Evolutionary conservation across 805 yeast genomes (phyloP).

Genomic region (Candida ficus): DNA sequence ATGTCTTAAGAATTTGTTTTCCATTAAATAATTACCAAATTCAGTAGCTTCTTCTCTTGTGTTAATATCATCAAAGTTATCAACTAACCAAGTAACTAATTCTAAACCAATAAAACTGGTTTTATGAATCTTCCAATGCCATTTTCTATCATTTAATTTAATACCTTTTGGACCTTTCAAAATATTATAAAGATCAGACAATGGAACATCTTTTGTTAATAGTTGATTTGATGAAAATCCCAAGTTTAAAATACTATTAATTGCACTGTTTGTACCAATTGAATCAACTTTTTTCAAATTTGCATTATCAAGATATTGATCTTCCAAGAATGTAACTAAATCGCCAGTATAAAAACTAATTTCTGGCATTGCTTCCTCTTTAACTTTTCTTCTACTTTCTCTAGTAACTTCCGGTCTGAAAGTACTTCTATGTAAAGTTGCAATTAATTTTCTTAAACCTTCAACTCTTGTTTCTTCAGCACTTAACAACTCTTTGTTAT

Average conservation of each 20-base stretch:
- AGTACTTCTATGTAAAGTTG: constrained; percentile 54
- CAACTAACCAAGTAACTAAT: constrained; percentile 78
- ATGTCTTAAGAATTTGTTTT: constrained; percentile 66
- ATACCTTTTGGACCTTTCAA: constrained; percentile 65
- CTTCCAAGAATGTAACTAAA: constrained; percentile 58
- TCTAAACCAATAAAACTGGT: constrained; percentile 84
- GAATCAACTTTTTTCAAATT: constrained; percentile 7
- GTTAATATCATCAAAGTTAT: constrained; percentile 72
- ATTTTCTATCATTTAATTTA: constrained; percentile 67
- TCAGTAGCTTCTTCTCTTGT: constrained; percentile 78
- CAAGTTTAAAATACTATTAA: constrained; percentile 23
- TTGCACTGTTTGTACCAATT: constrained; percentile 28
- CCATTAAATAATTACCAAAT: constrained; percentile 77
- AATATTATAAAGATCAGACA: constrained; percentile 53
- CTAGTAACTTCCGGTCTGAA: constrained; percentile 38
- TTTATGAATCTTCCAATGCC: constrained; percentile 83
- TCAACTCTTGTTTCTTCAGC: constrained; percentile 92
- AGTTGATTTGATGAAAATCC: constrained; percentile 22
- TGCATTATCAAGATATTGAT: constrained; percentile 24
- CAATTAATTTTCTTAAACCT: constrained; percentile 69
- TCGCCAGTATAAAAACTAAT: constrained; percentile 86
- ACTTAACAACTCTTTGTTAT: constrained; percentile 55
- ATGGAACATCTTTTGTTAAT: constrained; percentile 44
- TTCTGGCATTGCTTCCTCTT: constrained; percentile 60
- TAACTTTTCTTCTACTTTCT: constrained; percentile 22